phyloP scores from a whole-genome alignment of 345 rosid genomes.

The Eucalyptus melliodora region DNA sequence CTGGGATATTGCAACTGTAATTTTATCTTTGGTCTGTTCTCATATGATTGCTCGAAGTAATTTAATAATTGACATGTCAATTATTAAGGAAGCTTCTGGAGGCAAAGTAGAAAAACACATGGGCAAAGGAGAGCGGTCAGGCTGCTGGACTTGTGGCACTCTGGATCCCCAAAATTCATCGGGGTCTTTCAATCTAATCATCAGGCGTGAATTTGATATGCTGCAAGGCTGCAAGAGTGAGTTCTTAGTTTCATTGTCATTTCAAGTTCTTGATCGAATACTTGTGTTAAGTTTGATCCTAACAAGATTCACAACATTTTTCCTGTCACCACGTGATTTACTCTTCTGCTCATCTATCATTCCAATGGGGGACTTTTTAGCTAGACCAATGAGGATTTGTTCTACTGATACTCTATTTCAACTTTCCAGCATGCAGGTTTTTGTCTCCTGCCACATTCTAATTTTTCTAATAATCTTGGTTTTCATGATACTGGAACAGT shows the following conservation, averaged over 20 bases:
- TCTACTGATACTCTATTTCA: background rate
- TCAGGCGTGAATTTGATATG: background rate
- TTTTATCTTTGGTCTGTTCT: no score
- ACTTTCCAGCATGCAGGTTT: background rate
- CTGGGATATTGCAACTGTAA: no score
- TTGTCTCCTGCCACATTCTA: fast-evolving
- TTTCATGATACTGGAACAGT: background rate
- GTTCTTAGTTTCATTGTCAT: background rate
- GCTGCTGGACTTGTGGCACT: background rate
- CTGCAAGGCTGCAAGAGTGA: background rate
- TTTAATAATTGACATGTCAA: background rate
- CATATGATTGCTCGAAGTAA: background rate
- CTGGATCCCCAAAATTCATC: fast-evolving
- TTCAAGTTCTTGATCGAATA: background rate
- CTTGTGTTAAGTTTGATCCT: no score
- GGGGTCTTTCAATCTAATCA: no score
- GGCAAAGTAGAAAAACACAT: background rate
- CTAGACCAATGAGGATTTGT: background rate
- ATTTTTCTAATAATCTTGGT: background rate
- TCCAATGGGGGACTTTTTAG: background rate
- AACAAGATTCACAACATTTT: background rate
- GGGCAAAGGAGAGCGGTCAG: background rate
- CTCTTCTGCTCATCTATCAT: no score
- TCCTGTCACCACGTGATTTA: no score
- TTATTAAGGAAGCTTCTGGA: background rate